Evolutionary conservation across 805 yeast genomes (phyloP), one percentile per base, ranked within the genome.

Genomic region (Zygosaccharomyces bailii): DNA sequence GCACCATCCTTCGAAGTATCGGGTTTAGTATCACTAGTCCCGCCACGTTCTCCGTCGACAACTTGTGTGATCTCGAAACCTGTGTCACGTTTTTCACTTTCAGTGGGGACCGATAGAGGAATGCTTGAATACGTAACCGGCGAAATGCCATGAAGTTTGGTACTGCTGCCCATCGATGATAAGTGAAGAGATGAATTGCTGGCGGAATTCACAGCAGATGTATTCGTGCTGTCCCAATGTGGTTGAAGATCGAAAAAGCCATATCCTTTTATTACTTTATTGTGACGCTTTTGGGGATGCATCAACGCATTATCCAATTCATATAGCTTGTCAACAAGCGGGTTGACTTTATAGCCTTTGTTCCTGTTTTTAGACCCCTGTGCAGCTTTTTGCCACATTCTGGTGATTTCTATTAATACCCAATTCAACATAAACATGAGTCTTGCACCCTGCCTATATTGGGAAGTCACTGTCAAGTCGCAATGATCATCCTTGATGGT

Each of bases 381-480:
- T 24, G 48, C 35, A 17, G 50, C 32, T 9, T 44, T 46, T 45
- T 58, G 63, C 70, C 76, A 66, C 62, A 76, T 56, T 59, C 72
- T 54, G 51, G 71, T 62, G 65, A 88, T 66, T 48, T 84, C 90
- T 39, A 73, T 63, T 32, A 88, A 65, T 14, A 85, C 85, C 62
- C 84, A 79, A 43, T 78, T 74, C 50, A 89, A 68, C 39, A 95
- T 87, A 49, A 80, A 81, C 59, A 89, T 68, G 48, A 86, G 80
- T 49, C 97, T 73, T 43, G 76, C 75, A 2, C 95, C 89, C 66
- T 89, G 96, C 48, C 96, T 74, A 61, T 82, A 86, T 64, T 89
- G 89, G 10, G 96, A 86, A 24, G 91, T 82, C 16, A 87, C 78
- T 34, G 96, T 86, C n/a, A 89, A 73, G 23, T 86, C 80, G 29